Evolutionary conservation across 129 eudicot species (phyloP).

Genomic region (Rutidosis leptorrhynchoides): DNA sequence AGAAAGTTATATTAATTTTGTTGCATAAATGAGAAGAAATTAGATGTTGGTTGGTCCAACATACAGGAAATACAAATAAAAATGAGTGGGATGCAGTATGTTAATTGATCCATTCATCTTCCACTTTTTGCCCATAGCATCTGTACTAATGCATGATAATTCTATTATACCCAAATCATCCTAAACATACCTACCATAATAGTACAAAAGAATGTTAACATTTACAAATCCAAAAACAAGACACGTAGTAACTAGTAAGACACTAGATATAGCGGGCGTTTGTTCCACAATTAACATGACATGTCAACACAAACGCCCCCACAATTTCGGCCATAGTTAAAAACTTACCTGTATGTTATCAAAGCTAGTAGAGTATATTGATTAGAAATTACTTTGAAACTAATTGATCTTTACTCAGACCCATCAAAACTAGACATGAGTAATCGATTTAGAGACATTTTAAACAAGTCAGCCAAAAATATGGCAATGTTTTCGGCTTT

Average conservation of each 20-base stretch:
- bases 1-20: not conserved
- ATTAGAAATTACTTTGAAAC: not conserved
- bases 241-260: too few relatives aligned
- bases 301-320: too few relatives aligned
- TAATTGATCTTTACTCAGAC: too few relatives aligned
- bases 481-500: constrained; percentile 27
- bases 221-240: not conserved
- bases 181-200: not conserved
- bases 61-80: not conserved
- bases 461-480: constrained; percentile 15
- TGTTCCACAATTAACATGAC: too few relatives aligned
- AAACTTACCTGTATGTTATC: not conserved
- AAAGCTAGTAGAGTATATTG: too few relatives aligned
- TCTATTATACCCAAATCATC: not conserved
- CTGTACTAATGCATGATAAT: not conserved
- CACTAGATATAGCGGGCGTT: too few relatives aligned
- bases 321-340: not conserved
- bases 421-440: not conserved
- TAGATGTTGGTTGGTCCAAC: not conserved
- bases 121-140: not conserved
- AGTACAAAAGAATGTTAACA: not conserved
- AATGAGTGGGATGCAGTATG: not conserved
- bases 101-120: not conserved
- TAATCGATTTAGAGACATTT: constrained; percentile 1
- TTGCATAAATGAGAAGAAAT: not conserved